Conservation (phyloP, 164 flowering plant species). For the Umbilicus rupestris region DNA sequence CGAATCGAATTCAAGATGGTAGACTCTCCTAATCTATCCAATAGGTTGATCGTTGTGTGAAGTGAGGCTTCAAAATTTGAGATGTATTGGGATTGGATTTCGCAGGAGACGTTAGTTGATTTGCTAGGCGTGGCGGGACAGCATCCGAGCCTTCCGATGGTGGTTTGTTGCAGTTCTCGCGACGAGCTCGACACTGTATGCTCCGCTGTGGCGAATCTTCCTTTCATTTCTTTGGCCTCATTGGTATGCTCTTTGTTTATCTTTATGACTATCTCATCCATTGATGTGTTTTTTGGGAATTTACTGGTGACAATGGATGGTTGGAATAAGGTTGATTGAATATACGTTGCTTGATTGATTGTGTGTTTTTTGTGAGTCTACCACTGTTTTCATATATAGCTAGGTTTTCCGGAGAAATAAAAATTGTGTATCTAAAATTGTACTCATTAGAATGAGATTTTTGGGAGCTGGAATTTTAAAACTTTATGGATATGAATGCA, state of each 20-base stretch:
- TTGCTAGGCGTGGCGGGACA: conserved; percentile 63
- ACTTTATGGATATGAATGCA: no score
- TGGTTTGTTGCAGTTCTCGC: conserved; percentile 83
- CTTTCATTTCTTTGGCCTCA: conserved; percentile 46
- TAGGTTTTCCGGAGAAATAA: no score
- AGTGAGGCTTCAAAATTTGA: neutral
- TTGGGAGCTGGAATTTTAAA: no score
- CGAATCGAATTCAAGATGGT: conserved; percentile 82
- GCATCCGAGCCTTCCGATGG: conserved; percentile 54
- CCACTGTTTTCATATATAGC: no score
- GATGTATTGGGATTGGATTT: neutral
- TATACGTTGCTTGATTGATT: no score
- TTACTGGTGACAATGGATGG: no score
- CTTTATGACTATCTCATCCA: neutral
- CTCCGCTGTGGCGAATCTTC: conserved; percentile 51
- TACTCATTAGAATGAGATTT: no score
- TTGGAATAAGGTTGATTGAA: no score
- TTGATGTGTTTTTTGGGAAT: neutral
- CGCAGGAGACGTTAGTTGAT: conserved; percentile 79
- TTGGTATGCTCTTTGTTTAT: conserved; percentile 33
- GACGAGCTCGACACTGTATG: conserved; percentile 93
- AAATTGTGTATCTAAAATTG: no score
- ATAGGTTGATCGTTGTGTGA: neutral
- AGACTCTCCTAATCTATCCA: neutral
- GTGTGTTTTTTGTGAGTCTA: no score